Conservation (phyloP, 306 rosid genomes). For the Gastrolobium villosum region DNA sequence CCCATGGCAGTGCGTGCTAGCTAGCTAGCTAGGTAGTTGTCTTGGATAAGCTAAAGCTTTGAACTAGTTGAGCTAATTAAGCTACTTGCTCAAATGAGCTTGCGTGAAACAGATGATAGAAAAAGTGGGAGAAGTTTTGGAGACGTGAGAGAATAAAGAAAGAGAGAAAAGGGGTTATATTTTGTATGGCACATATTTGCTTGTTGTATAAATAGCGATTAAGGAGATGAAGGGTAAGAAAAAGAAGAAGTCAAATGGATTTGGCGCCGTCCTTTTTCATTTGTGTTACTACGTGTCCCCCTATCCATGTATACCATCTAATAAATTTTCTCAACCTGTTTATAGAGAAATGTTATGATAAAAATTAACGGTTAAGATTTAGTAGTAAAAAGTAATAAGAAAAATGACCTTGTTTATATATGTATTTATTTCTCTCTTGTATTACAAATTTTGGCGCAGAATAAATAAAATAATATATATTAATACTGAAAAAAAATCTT, state of each 20-base stretch:
- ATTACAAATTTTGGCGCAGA: not conserved
- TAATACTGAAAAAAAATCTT: slow-evolving; percentile 4
- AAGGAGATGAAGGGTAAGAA: slow-evolving; percentile 17
- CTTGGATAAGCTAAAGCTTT: not conserved
- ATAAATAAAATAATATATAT: not conserved
- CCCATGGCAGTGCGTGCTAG: slow-evolving; percentile 61
- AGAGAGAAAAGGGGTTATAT: not conserved
- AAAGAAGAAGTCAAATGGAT: slow-evolving; percentile 65
- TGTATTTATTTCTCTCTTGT: not conserved
- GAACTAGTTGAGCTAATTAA: slow-evolving; percentile 24
- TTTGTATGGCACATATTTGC: slow-evolving; percentile 44
- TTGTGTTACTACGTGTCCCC: slow-evolving; percentile 68
- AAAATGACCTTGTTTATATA: not conserved
- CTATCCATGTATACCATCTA: slow-evolving; percentile 9
- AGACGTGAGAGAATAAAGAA: slow-evolving; percentile 35
- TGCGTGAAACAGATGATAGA: slow-evolving; percentile 14
- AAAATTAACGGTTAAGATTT: no score
- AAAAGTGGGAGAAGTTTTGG: slow-evolving; percentile 37
- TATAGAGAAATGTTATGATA: no score
- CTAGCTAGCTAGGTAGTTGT: not conserved
- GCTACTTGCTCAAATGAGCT: slow-evolving; percentile 17
- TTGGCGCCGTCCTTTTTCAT: slow-evolving; percentile 74
- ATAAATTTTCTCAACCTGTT: slow-evolving; percentile 34
- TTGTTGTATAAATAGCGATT: slow-evolving; percentile 62
- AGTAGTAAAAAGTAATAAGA: no score